A percentile compares a stretch with the other conserved stretches of the same genome.
Conservation (phyloP, 2,329 filamentous ascomycete species). For the Pseudopithomyces maydicus region DNA sequence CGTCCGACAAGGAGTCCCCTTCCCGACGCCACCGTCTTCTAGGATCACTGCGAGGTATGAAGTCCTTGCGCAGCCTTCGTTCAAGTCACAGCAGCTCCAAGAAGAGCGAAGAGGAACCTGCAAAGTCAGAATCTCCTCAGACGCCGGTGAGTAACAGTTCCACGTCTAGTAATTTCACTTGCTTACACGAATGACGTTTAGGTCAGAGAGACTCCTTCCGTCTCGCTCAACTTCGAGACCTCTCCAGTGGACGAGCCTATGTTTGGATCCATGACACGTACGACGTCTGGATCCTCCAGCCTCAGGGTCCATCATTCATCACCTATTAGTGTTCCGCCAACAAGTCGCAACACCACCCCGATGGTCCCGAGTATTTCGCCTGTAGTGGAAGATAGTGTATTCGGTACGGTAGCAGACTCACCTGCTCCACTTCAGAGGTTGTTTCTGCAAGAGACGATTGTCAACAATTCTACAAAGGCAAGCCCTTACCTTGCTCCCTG, state of each 20-base stretch:
- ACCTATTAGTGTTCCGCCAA: constrained; percentile 31
- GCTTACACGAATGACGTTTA: neutral
- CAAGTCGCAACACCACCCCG: constrained; percentile 10
- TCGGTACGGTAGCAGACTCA: constrained; percentile 32
- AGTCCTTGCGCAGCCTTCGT: constrained; percentile 29
- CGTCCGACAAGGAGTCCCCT: constrained; percentile 24
- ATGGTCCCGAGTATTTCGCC: neutral
- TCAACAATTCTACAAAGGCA: constrained; percentile 2
- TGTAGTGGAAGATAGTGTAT: constrained; percentile 13
- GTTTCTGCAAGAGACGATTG: constrained; percentile 21
- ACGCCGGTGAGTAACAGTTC: constrained; percentile 12
- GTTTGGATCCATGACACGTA: constrained; percentile 26
- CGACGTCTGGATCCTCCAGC: constrained; percentile 19
- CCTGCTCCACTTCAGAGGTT: constrained; percentile 34
- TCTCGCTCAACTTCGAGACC: constrained; percentile 32
- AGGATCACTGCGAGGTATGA: constrained; percentile 34
- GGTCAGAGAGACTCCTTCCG: constrained; percentile 20
- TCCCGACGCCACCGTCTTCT: constrained; percentile 33
- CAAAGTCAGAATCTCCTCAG: constrained; percentile 12
- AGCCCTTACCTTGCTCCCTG: constrained; percentile 5
- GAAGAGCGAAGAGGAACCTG: constrained; percentile 7
- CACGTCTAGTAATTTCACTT: neutral
- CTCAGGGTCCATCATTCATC: constrained; percentile 31
- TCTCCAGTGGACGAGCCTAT: constrained; percentile 30
- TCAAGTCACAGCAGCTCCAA: constrained; percentile 25